Evolutionary conservation across 1,284 basidiomycete genomes (phyloP).

Genomic region (Sanghuangporus baumii): DNA sequence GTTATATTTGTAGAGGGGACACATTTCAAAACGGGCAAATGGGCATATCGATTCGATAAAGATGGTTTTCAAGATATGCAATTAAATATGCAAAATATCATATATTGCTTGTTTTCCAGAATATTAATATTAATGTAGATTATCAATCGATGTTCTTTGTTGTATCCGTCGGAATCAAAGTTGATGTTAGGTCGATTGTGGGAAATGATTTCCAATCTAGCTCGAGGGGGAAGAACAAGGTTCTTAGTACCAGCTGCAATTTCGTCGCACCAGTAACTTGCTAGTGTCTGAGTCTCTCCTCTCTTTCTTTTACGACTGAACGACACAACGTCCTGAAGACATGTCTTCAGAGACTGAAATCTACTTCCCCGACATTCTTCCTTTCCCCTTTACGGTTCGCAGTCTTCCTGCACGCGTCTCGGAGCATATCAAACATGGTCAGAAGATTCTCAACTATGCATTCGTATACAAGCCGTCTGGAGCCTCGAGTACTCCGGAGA

Average conservation of each 20-base stretch:
- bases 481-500: slow-evolving; percentile 42
- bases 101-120: too few relatives aligned
- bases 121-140: not conserved
- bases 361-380: slow-evolving; percentile 63
- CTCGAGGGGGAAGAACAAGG: not conserved
- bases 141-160: not conserved
- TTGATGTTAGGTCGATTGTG: not conserved
- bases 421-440: slow-evolving; percentile 54
- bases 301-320: not conserved
- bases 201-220: not conserved
- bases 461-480: slow-evolving; percentile 48
- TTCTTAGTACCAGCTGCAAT: not conserved
- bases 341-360: slow-evolving; percentile 42
- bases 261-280: not conserved
- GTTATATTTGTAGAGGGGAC: too few relatives aligned
- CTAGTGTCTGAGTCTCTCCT: not conserved
- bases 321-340: not conserved
- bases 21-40: too few relatives aligned
- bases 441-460: slow-evolving; percentile 74
- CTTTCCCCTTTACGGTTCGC: slow-evolving; percentile 75
- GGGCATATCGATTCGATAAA: too few relatives aligned
- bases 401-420: slow-evolving; percentile 50
- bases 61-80: too few relatives aligned
- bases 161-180: not conserved
- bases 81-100: too few relatives aligned